phyloP scores from a whole-genome alignment of 768 basidiomycete species.

The Termitomyces sp. region DNA sequence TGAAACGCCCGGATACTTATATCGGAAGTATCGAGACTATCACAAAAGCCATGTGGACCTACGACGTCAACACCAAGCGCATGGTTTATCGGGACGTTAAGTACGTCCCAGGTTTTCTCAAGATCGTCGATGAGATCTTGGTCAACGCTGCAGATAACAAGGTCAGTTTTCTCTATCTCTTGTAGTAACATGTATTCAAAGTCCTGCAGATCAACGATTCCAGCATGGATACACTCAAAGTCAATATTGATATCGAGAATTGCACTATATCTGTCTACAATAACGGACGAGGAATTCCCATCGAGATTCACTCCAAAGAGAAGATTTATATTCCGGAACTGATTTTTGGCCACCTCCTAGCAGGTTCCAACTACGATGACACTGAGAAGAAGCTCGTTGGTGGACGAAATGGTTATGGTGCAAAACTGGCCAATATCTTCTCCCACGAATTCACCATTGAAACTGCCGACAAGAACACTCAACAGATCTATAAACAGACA shows the following conservation, averaged over 20 bases:
- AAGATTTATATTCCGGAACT: constrained; percentile 95
- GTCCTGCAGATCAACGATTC: constrained; percentile 77
- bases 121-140: constrained; percentile 98
- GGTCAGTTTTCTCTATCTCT: constrained; percentile 37
- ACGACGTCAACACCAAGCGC: constrained; percentile 75
- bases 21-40: constrained; percentile 93
- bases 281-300: constrained; percentile 94
- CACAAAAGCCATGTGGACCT: constrained; percentile 91
- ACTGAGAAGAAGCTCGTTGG: constrained; percentile 98
- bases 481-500: constrained; percentile 91
- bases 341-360: constrained; percentile 93
- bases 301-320: constrained; percentile 91
- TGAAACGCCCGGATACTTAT: constrained; percentile 91
- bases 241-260: constrained; percentile 79
- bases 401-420: constrained; percentile 97
- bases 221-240: constrained; percentile 87
- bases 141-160: constrained; percentile 99
- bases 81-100: constrained; percentile 81
- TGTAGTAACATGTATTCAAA: neutral
- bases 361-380: constrained; percentile 97
- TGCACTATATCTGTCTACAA: constrained; percentile 90
- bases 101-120: constrained; percentile 97
- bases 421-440: constrained; percentile 97
- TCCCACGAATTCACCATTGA: constrained; percentile 95
- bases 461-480: constrained; percentile 82